Conservation (phyloP, 2,329 filamentous ascomycete genomes). For the Sphaerulina populicola region DNA sequence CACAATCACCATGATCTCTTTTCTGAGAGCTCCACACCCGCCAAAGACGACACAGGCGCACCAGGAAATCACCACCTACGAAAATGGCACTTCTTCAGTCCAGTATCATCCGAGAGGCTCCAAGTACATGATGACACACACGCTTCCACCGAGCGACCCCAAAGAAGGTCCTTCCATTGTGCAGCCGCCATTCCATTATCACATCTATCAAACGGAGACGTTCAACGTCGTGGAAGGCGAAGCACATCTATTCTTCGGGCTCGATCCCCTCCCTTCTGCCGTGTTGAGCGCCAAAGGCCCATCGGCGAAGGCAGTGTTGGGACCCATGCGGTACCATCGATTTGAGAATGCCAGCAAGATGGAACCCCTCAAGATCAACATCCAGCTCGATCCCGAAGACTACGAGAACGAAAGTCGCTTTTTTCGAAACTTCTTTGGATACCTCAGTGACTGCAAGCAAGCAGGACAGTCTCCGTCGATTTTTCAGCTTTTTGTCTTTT, state of each 20-base stretch:
- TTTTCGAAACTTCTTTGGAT: slow-evolving; percentile 22
- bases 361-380: slow-evolving; percentile 17
- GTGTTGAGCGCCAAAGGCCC: slow-evolving; percentile 10
- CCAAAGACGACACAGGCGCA: slow-evolving; percentile 16
- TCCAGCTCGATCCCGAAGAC: slow-evolving; percentile 19
- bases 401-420: slow-evolving; percentile 22
- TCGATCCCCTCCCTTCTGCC: slow-evolving; percentile 12
- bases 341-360: slow-evolving; percentile 19
- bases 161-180: slow-evolving; percentile 19
- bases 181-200: slow-evolving; percentile 21
- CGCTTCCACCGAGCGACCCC: slow-evolving; percentile 16
- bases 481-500: slow-evolving; percentile 21
- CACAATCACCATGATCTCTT: slow-evolving; percentile 12
- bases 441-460: slow-evolving; percentile 20
- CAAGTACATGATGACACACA: slow-evolving; percentile 22
- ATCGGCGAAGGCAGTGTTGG: slow-evolving; percentile 11
- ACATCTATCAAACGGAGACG: slow-evolving; percentile 22
- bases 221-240: slow-evolving; percentile 17
- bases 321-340: slow-evolving; percentile 18
- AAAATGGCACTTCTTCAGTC: slow-evolving; percentile 20
- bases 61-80: slow-evolving; percentile 17
- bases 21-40: slow-evolving; percentile 18
- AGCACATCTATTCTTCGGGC: slow-evolving; percentile 19
- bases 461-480: slow-evolving; percentile 13
- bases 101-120: slow-evolving; percentile 19